Evolutionary conservation across 306 rosid genomes (phyloP).

Genomic region (Lathyrus sativus): DNA sequence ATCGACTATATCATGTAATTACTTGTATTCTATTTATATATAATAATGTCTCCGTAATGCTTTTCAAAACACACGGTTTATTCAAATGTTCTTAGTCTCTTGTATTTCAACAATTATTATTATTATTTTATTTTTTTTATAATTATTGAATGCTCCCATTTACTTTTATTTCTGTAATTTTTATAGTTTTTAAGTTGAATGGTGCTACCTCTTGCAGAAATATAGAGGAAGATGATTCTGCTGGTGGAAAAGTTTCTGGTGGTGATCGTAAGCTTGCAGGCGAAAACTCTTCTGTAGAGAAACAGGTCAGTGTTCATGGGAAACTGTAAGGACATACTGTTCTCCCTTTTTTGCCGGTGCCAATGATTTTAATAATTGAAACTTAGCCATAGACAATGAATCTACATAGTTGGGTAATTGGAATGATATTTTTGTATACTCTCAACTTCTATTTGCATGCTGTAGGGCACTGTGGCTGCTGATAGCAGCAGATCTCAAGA

Average conservation of each 20-base stretch:
- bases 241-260: slow-evolving; percentile 64
- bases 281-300: slow-evolving; percentile 57
- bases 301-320: slow-evolving; percentile 59
- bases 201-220: slow-evolving; percentile 63
- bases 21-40: too few species aligned
- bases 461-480: slow-evolving; percentile 58
- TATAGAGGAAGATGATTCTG: slow-evolving; percentile 66
- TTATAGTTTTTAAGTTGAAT: slow-evolving; percentile 43
- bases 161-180: slow-evolving; percentile 28
- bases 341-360: slow-evolving; percentile 35
- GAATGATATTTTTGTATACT: slow-evolving; percentile 31
- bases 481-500: slow-evolving; percentile 53
- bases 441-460: slow-evolving; percentile 43
- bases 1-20: too few species aligned
- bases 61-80: too few species aligned
- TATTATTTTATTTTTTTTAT: neutral
- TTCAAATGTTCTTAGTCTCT: too few species aligned
- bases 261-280: slow-evolving; percentile 54
- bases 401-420: slow-evolving; percentile 28
- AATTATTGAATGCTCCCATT: slow-evolving; percentile 2
- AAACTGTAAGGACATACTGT: slow-evolving; percentile 43
- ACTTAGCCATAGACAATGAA: slow-evolving; percentile 21
- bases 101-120: too few species aligned
- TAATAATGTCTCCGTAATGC: too few species aligned
- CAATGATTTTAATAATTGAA: slow-evolving; percentile 31